Evolutionary conservation across 2,329 filamentous ascomycete species (phyloP).

Genomic region (Fusarium buharicum): DNA sequence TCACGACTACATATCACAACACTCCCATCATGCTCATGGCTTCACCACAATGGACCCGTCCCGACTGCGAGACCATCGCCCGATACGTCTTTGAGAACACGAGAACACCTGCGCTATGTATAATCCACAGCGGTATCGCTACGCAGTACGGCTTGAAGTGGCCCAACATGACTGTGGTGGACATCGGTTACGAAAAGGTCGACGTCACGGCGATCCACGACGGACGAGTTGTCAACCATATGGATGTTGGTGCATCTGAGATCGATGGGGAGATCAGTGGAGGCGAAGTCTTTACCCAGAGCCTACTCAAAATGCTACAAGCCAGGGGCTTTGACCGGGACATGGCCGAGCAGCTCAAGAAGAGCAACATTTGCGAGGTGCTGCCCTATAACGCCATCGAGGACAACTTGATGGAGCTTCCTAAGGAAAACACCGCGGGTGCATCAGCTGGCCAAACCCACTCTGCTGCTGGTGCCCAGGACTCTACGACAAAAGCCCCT

Average conservation of each 20-base stretch:
- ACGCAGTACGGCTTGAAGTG: constrained; percentile 83
- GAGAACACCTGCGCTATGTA: constrained; percentile 88
- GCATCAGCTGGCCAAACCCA: constrained; percentile 20
- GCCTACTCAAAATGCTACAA: constrained; percentile 73
- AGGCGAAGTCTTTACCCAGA: constrained; percentile 85
- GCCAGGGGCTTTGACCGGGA: constrained; percentile 68
- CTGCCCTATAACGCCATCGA: constrained; percentile 64
- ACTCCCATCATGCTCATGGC: constrained; percentile 92
- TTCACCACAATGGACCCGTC: constrained; percentile 88
- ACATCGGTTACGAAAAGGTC: constrained; percentile 91
- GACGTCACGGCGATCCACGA: constrained; percentile 92
- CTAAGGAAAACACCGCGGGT: constrained; percentile 53
- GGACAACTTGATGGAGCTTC: constrained; percentile 61
- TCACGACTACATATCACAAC: constrained; percentile 94
- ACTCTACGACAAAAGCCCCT: constrained; percentile 48
- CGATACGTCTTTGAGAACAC: constrained; percentile 98
- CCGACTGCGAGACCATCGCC: constrained; percentile 86
- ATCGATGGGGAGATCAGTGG: constrained; percentile 70
- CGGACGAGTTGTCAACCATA: constrained; percentile 76
- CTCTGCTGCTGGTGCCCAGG: constrained; percentile 40
- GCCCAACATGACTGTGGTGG: constrained; percentile 84
- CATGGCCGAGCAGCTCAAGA: constrained; percentile 77
- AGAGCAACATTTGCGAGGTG: constrained; percentile 73
- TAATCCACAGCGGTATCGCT: constrained; percentile 89
- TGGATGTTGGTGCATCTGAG: constrained; percentile 68